Evolutionary conservation across 352 stramenopile genomes (phyloP).

Genomic region (Pseudoperonospora humuli): DNA sequence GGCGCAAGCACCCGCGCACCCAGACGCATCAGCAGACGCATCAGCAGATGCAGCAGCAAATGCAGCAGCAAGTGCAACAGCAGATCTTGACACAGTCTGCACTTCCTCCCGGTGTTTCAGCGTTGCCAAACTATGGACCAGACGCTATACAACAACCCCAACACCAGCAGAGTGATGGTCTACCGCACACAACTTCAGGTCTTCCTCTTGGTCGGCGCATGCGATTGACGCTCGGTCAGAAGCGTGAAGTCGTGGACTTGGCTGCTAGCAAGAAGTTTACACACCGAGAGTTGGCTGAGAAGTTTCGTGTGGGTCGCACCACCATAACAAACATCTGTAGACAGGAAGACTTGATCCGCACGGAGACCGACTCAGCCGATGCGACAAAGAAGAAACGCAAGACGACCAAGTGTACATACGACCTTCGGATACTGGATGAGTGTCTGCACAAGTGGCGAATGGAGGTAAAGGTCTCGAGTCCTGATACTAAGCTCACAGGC

Average conservation of each 20-base stretch:
- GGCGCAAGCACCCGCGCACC: too few species aligned
- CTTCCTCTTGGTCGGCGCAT: slow-evolving; percentile 38
- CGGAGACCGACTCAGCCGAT: slow-evolving; percentile 81
- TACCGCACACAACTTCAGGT: neutral
- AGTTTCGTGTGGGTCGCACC: slow-evolving; percentile 71
- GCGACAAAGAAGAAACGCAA: slow-evolving; percentile 82
- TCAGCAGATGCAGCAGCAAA: too few species aligned
- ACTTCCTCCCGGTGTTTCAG: neutral
- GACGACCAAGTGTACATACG: slow-evolving; percentile 80
- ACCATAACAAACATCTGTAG: slow-evolving; percentile 85
- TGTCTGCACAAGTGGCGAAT: slow-evolving; percentile 85
- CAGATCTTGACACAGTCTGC: too few species aligned
- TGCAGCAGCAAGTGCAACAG: too few species aligned
- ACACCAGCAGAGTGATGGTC: slow-evolving; percentile 12
- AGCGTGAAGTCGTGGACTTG: slow-evolving; percentile 80
- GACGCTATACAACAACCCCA: neutral
- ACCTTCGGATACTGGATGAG: slow-evolving; percentile 73
- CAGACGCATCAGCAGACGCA: too few species aligned
- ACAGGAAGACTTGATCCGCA: slow-evolving; percentile 76
- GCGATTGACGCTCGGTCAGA: slow-evolving; percentile 75
- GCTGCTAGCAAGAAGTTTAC: slow-evolving; percentile 82
- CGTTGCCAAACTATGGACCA: neutral
- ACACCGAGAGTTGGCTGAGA: slow-evolving; percentile 72
- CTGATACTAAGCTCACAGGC: slow-evolving; percentile 73
- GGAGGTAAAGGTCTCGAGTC: slow-evolving; percentile 74